Conservation (phyloP, 257 asterid genomes). For the Ilex aquifolium region DNA sequence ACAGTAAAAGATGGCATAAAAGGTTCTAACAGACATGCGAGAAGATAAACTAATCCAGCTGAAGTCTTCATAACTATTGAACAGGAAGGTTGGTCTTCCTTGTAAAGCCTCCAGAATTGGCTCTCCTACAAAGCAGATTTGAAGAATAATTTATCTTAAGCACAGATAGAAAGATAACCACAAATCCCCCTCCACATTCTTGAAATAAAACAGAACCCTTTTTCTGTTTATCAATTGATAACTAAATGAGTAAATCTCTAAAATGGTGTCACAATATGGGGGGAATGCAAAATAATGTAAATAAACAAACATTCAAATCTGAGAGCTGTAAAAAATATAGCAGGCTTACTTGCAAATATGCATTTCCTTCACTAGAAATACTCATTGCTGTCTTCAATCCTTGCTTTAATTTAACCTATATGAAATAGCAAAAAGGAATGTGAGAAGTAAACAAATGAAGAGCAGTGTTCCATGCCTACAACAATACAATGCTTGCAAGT, state of each 20-base stretch:
- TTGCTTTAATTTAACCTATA: constrained; percentile 87
- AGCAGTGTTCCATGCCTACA: constrained; percentile 8
- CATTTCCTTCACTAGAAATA: constrained; percentile 90
- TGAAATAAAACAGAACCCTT: background rate
- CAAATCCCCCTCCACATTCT: background rate
- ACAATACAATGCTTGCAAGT: constrained; percentile 6
- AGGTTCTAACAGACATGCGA: constrained; percentile 89
- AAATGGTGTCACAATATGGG: too few relatives aligned
- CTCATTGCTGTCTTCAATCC: constrained; percentile 91
- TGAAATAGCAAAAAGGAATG: constrained; percentile 13
- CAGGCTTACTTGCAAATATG: constrained; percentile 72
- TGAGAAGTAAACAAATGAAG: constrained; percentile 5
- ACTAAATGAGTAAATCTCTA: too few relatives aligned
- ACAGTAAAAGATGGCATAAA: constrained; percentile 86
- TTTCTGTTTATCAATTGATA: too few relatives aligned
- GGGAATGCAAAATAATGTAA: too few relatives aligned
- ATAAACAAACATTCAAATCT: constrained; percentile 6
- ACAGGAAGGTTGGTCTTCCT: constrained; percentile 68
- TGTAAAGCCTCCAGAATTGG: constrained; percentile 97
- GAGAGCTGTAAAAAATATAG: constrained; percentile 3
- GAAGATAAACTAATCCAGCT: constrained; percentile 83
- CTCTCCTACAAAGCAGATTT: constrained; percentile 48
- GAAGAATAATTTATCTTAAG: background rate
- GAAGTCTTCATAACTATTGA: constrained; percentile 84
- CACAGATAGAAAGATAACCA: background rate